phyloP scores from a whole-genome alignment of 352 stramenopile genomes.

The Globisporangium spiculum region DNA sequence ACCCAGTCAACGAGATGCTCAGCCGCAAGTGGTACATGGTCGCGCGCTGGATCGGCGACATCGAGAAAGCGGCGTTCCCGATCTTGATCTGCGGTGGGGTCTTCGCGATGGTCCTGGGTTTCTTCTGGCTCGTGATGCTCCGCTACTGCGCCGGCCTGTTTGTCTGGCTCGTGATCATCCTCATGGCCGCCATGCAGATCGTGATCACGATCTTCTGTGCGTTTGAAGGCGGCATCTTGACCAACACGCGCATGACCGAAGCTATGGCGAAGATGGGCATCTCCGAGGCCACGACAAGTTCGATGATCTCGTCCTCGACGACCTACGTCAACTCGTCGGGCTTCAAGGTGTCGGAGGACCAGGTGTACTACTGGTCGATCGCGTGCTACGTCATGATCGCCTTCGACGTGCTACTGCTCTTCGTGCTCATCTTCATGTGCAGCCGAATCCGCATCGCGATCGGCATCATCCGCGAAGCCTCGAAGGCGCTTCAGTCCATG shows the following conservation, averaged over 20 bases:
- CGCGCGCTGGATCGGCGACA: constrained; percentile 69
- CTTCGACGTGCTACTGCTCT: constrained; percentile 53
- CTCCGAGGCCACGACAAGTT: constrained; percentile 27
- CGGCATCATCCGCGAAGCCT: constrained; percentile 83
- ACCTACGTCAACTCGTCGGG: constrained; percentile 55
- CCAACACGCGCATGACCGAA: constrained; percentile 38
- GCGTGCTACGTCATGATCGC: constrained; percentile 75
- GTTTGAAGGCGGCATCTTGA: constrained; percentile 66
- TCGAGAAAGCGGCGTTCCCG: constrained; percentile 72
- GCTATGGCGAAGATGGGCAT: constrained; percentile 56
- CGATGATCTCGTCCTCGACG: constrained; percentile 39
- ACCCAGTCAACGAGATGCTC: constrained; percentile 56
- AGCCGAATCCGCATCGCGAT: constrained; percentile 84
- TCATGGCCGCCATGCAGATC: constrained; percentile 62
- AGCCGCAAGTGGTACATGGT: constrained; percentile 72
- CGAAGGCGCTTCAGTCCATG: constrained; percentile 75
- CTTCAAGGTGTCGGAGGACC: constrained; percentile 40
- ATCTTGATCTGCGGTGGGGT: constrained; percentile 74
- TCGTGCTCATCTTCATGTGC: constrained; percentile 80
- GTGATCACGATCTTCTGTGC: constrained; percentile 75
- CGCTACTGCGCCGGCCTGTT: constrained; percentile 76
- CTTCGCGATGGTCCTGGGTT: constrained; percentile 62
- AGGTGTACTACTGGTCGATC: constrained; percentile 70
- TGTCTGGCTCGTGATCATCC: constrained; percentile 75
- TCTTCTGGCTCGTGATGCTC: constrained; percentile 74